Evolutionary conservation across 73 alveolate genomes (phyloP).

Genomic region (Tetrahymena borealis): DNA sequence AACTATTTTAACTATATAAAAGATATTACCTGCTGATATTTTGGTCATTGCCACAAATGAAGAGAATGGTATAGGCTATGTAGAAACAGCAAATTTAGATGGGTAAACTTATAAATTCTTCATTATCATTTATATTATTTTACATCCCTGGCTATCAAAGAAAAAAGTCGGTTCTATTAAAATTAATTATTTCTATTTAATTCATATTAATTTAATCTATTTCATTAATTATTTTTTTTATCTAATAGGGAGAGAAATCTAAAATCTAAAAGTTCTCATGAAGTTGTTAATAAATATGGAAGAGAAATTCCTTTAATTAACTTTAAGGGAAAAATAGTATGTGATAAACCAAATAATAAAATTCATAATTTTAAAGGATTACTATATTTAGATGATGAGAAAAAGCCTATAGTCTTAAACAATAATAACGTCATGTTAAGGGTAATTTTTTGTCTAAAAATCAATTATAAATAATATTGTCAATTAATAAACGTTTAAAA

Average conservation of each 20-base stretch:
- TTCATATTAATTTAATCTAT: not conserved
- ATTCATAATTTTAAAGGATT: conserved; percentile 63
- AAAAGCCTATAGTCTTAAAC: conserved; percentile 41
- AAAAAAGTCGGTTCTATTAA: conserved; percentile 19
- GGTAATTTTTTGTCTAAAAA: too few relatives aligned
- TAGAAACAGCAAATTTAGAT: conserved; percentile 92
- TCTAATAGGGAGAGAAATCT: conserved; percentile 33
- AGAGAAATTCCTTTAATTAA: conserved; percentile 29
- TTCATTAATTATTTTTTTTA: not conserved
- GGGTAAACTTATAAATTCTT: conserved; percentile 89
- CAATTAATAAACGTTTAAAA: too few relatives aligned
- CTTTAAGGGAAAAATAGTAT: conserved; percentile 44
- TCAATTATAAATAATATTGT: too few relatives aligned
- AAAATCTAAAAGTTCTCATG: conserved; percentile 29
- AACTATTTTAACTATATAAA: not conserved
- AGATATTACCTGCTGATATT: conserved; percentile 93
- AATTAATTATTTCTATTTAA: not conserved
- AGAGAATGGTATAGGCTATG: conserved; percentile 86
- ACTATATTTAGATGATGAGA: conserved; percentile 46
- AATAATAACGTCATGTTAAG: conserved; percentile 14
- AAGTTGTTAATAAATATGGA: conserved; percentile 19
- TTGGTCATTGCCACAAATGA: conserved; percentile 78
- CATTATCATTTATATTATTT: too few relatives aligned
- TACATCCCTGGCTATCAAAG: too few relatives aligned
- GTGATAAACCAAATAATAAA: conserved; percentile 68